phyloP scores from a whole-genome alignment of 371 early-diverging fungal species.

The Enteropsectra breve region DNA sequence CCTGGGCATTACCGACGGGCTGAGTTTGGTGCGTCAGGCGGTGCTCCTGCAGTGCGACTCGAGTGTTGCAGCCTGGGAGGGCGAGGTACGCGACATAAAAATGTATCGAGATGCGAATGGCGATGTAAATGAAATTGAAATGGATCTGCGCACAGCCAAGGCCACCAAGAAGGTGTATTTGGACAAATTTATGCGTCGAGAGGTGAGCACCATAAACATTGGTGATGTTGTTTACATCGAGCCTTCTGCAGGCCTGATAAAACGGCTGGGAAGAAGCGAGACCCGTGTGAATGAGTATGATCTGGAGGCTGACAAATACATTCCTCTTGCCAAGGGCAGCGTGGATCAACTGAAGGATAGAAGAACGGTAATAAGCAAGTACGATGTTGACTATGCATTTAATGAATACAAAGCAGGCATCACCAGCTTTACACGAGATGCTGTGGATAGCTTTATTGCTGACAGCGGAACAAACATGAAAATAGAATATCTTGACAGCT shows the following conservation, averaged over 20 bases:
- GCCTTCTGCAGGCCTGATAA: constrained; percentile 47
- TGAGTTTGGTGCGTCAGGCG: background rate
- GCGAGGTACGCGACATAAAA: constrained; percentile 54
- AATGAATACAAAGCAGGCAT: background rate
- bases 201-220: constrained; percentile 31
- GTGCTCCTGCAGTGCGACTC: background rate
- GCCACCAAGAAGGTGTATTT: constrained; percentile 46
- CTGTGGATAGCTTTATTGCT: background rate
- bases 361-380: constrained; percentile 44
- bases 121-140: constrained; percentile 31
- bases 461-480: too few relatives aligned
- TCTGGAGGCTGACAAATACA: constrained; percentile 54
- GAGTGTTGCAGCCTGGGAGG: constrained; percentile 52
- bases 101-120: constrained; percentile 43
- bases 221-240: constrained; percentile 59
- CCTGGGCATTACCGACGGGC: background rate
- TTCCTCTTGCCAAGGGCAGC: constrained; percentile 51
- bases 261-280: constrained; percentile 55
- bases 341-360: constrained; percentile 49
- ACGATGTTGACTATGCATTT: constrained; percentile 48
- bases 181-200: constrained; percentile 23
- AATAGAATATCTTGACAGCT: too few relatives aligned
- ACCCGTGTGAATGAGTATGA: constrained; percentile 52
- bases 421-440: background rate
- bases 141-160: constrained; percentile 47